phyloP scores from a whole-genome alignment of 176 grass and related monocot species.

The Carex myosuroides region DNA sequence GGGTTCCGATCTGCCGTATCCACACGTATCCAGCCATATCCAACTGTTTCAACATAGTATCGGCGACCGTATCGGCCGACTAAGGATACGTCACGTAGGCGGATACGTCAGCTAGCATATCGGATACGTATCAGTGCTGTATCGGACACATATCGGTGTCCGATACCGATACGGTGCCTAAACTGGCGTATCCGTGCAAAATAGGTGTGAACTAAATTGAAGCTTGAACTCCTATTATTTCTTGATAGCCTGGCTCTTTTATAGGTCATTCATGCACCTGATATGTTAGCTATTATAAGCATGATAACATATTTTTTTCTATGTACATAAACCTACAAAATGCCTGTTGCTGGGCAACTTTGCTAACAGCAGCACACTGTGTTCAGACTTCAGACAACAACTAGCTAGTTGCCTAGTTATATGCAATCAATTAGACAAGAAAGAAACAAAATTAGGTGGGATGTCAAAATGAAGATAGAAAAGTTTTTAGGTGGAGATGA shows the following conservation, averaged over 20 bases:
- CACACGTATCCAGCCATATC: too few species aligned
- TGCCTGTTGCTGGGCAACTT: too few species aligned
- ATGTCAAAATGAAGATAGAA: constrained; percentile 6
- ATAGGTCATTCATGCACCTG: not conserved
- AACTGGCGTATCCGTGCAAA: too few species aligned
- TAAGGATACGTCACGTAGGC: too few species aligned
- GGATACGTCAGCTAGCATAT: too few species aligned
- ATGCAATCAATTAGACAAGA: not conserved
- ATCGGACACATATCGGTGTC: too few species aligned
- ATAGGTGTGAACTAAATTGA: not conserved
- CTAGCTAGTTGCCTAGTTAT: not conserved
- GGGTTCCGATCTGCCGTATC: too few species aligned
- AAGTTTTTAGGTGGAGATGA: not conserved
- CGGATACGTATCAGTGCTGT: too few species aligned
- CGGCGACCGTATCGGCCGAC: too few species aligned
- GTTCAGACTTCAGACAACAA: not conserved
- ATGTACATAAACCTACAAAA: not conserved
- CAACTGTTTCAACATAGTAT: too few species aligned
- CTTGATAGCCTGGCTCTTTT: not conserved
- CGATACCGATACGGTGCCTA: too few species aligned
- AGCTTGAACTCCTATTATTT: not conserved
- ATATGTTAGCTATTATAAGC: not conserved
- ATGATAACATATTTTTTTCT: not conserved
- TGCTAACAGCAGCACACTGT: not conserved
- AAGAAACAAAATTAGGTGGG: constrained; percentile 9